Conservation (phyloP, 768 basidiomycete species). For the Lactarius quietus region DNA sequence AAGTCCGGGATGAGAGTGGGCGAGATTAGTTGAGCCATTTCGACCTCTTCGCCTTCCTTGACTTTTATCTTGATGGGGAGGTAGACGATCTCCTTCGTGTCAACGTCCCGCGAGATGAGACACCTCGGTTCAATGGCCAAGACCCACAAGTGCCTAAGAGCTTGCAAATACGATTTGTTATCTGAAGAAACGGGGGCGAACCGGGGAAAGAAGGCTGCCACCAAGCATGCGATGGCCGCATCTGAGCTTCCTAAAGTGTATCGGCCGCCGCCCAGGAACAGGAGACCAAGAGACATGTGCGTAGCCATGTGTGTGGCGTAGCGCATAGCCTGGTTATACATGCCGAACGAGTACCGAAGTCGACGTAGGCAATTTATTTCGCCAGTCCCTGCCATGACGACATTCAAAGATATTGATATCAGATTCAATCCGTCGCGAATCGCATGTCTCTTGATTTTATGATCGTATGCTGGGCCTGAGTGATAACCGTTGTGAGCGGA, state of each 20-base stretch:
- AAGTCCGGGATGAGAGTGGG: slow-evolving; percentile 93
- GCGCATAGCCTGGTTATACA: slow-evolving; percentile 66
- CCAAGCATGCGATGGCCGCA: slow-evolving; percentile 85
- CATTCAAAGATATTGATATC: slow-evolving; percentile 79
- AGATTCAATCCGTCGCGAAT: slow-evolving; percentile 85
- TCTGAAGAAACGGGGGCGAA: slow-evolving; percentile 77
- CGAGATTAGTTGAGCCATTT: slow-evolving; percentile 79
- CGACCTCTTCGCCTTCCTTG: slow-evolving; percentile 56
- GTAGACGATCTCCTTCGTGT: slow-evolving; percentile 86
- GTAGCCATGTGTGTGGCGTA: slow-evolving; percentile 91
- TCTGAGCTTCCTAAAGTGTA: slow-evolving; percentile 91
- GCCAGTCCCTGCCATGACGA: slow-evolving; percentile 98
- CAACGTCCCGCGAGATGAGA: slow-evolving; percentile 87
- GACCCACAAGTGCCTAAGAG: slow-evolving; percentile 93
- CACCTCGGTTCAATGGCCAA: slow-evolving; percentile 94
- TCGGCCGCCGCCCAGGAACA: slow-evolving; percentile 91
- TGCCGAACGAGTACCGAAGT: slow-evolving; percentile 85
- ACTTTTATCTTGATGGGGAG: slow-evolving; percentile 87
- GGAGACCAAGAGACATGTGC: slow-evolving; percentile 83
- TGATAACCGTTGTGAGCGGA: slow-evolving; percentile 7
- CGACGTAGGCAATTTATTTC: slow-evolving; percentile 87
- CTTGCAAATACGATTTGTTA: slow-evolving; percentile 88
- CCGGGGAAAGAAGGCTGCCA: slow-evolving; percentile 89
- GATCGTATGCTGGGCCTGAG: slow-evolving; percentile 75
- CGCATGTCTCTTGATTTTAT: slow-evolving; percentile 82